These are phyloP conservation scores for Musa troglodytarum DNA, from an alignment of 176 grass and related monocot species.

Conservation along the genomic window DNA sequence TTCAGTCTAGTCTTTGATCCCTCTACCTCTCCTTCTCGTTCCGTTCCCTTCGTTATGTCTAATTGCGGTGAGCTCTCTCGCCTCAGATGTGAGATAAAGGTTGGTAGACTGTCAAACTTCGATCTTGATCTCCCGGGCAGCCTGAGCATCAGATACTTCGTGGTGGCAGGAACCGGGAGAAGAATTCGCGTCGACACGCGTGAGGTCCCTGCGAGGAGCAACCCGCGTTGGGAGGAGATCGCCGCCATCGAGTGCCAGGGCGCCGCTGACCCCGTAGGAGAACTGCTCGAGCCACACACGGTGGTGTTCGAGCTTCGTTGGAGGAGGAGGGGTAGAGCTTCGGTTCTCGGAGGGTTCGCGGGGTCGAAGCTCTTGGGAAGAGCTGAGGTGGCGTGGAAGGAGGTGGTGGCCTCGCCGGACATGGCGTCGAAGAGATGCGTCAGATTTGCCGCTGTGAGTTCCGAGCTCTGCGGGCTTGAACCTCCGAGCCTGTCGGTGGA, in stretches of 20 bases:
- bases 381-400: slow-evolving; percentile 33
- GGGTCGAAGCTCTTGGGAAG: slow-evolving; percentile 38
- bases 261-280: background rate
- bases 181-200: slow-evolving; percentile 48
- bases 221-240: slow-evolving; percentile 28
- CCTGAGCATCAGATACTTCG: slow-evolving; percentile 46
- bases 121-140: background rate
- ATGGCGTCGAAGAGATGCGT: slow-evolving; percentile 32
- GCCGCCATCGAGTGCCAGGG: background rate
- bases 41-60: background rate
- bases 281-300: background rate
- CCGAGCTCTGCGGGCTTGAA: slow-evolving; percentile 18
- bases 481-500: slow-evolving; percentile 15
- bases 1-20: background rate
- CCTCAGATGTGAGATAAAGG: slow-evolving; percentile 36
- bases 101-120: slow-evolving; percentile 24
- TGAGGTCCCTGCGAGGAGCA: slow-evolving; percentile 30
- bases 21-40: background rate
- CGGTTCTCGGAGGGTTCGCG: background rate
- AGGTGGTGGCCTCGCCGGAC: background rate
- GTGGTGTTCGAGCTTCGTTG: slow-evolving; percentile 22
- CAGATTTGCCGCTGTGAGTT: slow-evolving; percentile 8
- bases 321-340: background rate
- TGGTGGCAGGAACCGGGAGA: slow-evolving; percentile 29
- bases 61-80: slow-evolving; percentile 1